A percentile compares a stretch with the other conserved stretches of the same genome.
phyloP scores from a whole-genome alignment of 306 rosid genomes.

The Senna tora region DNA sequence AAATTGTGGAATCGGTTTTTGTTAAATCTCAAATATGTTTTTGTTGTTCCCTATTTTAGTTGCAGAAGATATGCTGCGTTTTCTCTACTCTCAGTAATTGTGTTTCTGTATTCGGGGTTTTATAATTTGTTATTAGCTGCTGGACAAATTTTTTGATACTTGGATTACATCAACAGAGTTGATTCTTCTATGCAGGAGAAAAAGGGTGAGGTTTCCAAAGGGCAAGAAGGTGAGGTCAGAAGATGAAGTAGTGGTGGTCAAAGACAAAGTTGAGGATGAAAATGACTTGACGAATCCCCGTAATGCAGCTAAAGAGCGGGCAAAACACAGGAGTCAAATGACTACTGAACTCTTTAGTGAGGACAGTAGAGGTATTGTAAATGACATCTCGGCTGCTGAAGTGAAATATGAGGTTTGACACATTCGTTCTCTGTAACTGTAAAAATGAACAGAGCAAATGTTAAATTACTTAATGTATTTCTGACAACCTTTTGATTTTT shows the following conservation, averaged over 20 bases:
- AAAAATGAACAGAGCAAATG: neutral
- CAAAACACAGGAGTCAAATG: conserved; percentile 55
- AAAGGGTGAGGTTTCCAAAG: conserved; percentile 85
- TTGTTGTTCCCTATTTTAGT: neutral
- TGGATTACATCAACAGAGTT: conserved; percentile 3
- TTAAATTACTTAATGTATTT: conserved; percentile 1
- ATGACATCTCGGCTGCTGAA: conserved; percentile 60
- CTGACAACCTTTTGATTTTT: neutral
- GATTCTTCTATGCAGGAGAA: conserved; percentile 40
- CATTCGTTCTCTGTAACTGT: neutral
- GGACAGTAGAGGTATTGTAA: conserved; percentile 47
- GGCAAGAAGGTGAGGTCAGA: conserved; percentile 78
- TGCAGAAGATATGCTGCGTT: neutral
- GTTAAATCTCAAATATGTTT: neutral
- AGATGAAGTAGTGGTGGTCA: conserved; percentile 44
- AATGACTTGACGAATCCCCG: conserved; percentile 48
- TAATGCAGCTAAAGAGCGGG: conserved; percentile 72
- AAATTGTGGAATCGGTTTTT: neutral
- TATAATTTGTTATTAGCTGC: conserved; percentile 15
- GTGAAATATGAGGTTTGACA: conserved; percentile 59
- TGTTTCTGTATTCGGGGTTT: neutral
- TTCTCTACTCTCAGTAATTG: neutral
- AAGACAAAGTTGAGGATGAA: conserved; percentile 37
- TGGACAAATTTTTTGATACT: conserved; percentile 4
- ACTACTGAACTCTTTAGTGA: conserved; percentile 60